Conservation (phyloP, 2,329 filamentous ascomycete species). For the Diplodia sapinea region DNA sequence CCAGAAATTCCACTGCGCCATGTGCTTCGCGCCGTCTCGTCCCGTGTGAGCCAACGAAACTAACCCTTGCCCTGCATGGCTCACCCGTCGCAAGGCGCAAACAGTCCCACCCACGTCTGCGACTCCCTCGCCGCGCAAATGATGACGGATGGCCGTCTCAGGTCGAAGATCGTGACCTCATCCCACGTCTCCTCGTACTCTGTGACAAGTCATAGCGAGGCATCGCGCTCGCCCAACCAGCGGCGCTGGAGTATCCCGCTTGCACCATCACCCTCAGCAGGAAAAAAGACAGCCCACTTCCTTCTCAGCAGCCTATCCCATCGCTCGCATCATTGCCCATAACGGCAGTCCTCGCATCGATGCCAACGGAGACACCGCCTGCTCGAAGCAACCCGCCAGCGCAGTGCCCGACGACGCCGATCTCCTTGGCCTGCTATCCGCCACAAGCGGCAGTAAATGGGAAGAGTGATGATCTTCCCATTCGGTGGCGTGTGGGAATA, state of each 20-base stretch:
- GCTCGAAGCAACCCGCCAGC: background rate
- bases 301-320: background rate
- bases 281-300: background rate
- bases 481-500: background rate
- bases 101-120: background rate
- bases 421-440: constrained; percentile 1
- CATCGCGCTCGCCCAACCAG: background rate
- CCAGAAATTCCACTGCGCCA: constrained; percentile 19
- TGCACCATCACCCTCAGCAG: background rate
- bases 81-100: background rate
- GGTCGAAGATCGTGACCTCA: constrained; percentile 13
- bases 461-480: background rate
- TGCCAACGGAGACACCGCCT: constrained; percentile 14
- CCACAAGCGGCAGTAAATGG: background rate
- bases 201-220: constrained; percentile 5
- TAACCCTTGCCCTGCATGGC: background rate
- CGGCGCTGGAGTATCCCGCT: constrained; percentile 9
- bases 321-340: constrained; percentile 9
- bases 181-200: background rate
- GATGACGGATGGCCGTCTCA: background rate
- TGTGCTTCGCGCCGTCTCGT: constrained; percentile 22
- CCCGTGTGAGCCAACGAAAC: constrained; percentile 5
- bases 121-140: background rate
- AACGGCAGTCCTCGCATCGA: constrained; percentile 11
- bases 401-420: background rate